phyloP scores from a whole-genome alignment of 1,284 basidiomycete genomes.

The Caloboletus inedulis region DNA sequence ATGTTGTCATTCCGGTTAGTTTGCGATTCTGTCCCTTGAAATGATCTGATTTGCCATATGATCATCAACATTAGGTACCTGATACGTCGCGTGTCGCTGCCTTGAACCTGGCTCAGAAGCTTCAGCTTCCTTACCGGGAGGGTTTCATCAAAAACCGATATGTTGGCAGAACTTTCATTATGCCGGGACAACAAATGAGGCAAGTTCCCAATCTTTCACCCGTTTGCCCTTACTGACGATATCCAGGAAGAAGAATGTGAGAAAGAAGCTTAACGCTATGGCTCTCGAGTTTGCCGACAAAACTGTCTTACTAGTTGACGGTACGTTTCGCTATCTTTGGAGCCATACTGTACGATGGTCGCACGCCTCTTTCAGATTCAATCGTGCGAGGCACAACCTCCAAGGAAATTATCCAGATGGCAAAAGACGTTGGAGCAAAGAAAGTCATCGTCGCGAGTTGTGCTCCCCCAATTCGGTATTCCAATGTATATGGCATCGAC shows the following conservation, averaged over 20 bases:
- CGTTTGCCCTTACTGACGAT: slow-evolving; percentile 6
- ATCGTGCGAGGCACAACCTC: slow-evolving; percentile 99
- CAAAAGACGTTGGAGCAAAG: slow-evolving; percentile 97
- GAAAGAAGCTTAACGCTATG: slow-evolving; percentile 98
- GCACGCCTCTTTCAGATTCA: slow-evolving; percentile 61
- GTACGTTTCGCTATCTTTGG: slow-evolving; percentile 39
- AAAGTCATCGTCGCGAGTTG: slow-evolving; percentile 97
- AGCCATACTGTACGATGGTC: background rate
- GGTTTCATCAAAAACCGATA: slow-evolving; percentile 99
- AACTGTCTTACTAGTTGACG: slow-evolving; percentile 95
- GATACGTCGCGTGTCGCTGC: slow-evolving; percentile 97
- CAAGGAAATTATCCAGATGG: slow-evolving; percentile 99
- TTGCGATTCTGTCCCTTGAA: background rate
- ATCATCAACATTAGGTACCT: slow-evolving; percentile 59
- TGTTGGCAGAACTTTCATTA: slow-evolving; percentile 98
- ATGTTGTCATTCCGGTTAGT: slow-evolving; percentile 94
- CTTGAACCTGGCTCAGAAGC: slow-evolving; percentile 89
- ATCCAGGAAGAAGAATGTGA: slow-evolving; percentile 86
- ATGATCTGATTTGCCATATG: slow-evolving; percentile 6
- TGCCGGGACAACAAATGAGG: slow-evolving; percentile 97
- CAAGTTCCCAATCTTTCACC: slow-evolving; percentile 23
- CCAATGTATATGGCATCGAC: slow-evolving; percentile 99
- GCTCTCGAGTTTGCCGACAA: slow-evolving; percentile 95
- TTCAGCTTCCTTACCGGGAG: slow-evolving; percentile 92
- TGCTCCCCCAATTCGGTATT: slow-evolving; percentile 92